phyloP scores from a whole-genome alignment of 441 rosid genomes.

The Geranium incanum region DNA sequence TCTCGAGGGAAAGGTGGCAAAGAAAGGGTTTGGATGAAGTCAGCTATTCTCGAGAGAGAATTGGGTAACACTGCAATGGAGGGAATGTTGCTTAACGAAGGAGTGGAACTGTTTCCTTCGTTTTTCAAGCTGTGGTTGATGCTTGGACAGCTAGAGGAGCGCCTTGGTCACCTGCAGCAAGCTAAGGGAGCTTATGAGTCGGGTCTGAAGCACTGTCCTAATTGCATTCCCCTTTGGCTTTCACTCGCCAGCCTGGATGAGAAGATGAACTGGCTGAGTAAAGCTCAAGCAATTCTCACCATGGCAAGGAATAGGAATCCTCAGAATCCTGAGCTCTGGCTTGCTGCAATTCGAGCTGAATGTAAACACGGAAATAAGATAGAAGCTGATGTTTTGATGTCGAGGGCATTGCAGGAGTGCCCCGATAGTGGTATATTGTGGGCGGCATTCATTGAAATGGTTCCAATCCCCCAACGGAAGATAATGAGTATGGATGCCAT shows the following conservation, averaged over 20 bases:
- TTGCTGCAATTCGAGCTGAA: conserved; percentile 53
- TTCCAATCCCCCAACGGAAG: conserved; percentile 21
- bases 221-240: conserved; percentile 24
- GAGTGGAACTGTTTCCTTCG: conserved; percentile 22
- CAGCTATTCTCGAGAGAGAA: conserved; percentile 26
- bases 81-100: conserved; percentile 21
- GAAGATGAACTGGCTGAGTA: conserved; percentile 24
- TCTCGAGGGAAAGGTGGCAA: conserved; percentile 7
- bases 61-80: conserved; percentile 20
- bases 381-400: conserved; percentile 24
- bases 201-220: conserved; percentile 22
- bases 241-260: conserved; percentile 24
- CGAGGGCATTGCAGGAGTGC: conserved; percentile 28
- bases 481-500: conserved; percentile 21
- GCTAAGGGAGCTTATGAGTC: conserved; percentile 25
- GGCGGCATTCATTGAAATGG: conserved; percentile 27
- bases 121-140: conserved; percentile 27
- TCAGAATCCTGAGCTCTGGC: conserved; percentile 68
- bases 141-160: conserved; percentile 28
- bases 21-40: conserved; percentile 30
- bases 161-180: conserved; percentile 16
- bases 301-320: conserved; percentile 80
- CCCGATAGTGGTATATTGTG: conserved; percentile 25
- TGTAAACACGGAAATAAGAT: conserved; percentile 22
- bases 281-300: conserved; percentile 27